Evolutionary conservation across 108 stramenopile genomes (phyloP).

Genomic region (Cyclotella baltica): DNA sequence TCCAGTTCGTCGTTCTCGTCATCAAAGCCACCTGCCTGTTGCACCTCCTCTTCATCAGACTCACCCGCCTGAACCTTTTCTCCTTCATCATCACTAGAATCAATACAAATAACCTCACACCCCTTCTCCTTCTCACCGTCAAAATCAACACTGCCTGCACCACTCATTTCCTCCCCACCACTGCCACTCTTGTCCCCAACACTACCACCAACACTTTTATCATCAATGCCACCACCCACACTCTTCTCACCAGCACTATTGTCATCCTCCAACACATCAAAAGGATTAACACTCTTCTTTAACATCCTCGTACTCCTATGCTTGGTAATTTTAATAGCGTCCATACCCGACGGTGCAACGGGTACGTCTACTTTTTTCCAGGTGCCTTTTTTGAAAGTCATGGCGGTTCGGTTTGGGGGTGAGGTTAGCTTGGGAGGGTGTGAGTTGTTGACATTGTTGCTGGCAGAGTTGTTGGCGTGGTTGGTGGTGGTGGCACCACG

Average conservation of each 20-base stretch:
- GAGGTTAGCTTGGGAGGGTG: too few species aligned
- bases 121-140: neutral
- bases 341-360: slow-evolving; percentile 10
- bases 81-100: slow-evolving; percentile 5
- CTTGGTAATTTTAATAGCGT: slow-evolving; percentile 14
- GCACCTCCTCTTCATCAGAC: neutral
- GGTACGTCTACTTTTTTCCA: slow-evolving; percentile 2
- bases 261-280: neutral
- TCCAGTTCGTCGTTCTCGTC: too few species aligned
- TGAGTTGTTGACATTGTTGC: too few species aligned
- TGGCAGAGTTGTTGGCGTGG: neutral
- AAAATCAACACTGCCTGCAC: slow-evolving; percentile 1
- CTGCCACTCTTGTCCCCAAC: neutral
- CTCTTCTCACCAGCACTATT: neutral
- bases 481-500: neutral
- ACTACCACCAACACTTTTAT: neutral
- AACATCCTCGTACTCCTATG: slow-evolving; percentile 12
- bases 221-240: neutral
- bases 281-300: neutral
- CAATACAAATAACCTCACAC: neutral
- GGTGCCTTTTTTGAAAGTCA: slow-evolving; percentile 8
- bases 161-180: neutral
- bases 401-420: too few species aligned
- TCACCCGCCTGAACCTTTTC: too few species aligned
- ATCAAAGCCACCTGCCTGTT: neutral